A percentile compares a stretch with the other conserved stretches of the same genome.
These are phyloP conservation scores for Kluyveromyces sp. DNA, from an alignment of 1,139 yeast genomes.

Conservation along the genomic window DNA sequence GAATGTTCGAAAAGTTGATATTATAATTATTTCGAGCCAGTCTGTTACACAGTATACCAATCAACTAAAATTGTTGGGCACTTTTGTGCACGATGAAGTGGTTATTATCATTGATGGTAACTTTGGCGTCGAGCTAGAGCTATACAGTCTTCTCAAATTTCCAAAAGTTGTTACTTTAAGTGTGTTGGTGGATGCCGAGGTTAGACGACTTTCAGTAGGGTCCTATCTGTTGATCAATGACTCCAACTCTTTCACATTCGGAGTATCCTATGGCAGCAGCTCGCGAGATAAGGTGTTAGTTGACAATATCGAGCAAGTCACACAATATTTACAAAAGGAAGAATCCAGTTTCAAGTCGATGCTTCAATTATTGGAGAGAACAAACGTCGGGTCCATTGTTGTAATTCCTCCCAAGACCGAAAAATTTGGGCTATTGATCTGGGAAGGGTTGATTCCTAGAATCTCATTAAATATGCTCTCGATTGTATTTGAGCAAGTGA, in stretches of 20 bases:
- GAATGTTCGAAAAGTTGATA: constrained; percentile 18
- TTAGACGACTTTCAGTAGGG: constrained; percentile 26
- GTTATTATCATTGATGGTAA: constrained; percentile 22
- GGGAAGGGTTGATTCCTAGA: constrained; percentile 27
- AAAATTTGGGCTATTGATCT: constrained; percentile 22
- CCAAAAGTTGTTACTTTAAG: constrained; percentile 18
- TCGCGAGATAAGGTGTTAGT: constrained; percentile 7
- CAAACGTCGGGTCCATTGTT: constrained; percentile 13
- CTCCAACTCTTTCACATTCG: constrained; percentile 19
- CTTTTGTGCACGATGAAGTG: constrained; percentile 17
- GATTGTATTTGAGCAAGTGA: constrained; percentile 27
- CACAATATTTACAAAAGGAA: constrained; percentile 10
- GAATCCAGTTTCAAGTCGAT: constrained; percentile 15
- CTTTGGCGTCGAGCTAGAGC: constrained; percentile 28
- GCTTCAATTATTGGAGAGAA: constrained; percentile 17
- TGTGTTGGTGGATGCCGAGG: constrained; percentile 25
- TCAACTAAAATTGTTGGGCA: constrained; percentile 16
- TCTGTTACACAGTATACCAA: constrained; percentile 22
- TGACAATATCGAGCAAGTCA: constrained; percentile 12
- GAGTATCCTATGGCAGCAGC: constrained; percentile 17
- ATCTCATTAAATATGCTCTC: constrained; percentile 26
- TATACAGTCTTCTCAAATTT: constrained; percentile 8
- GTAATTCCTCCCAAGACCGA: constrained; percentile 9
- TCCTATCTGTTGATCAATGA: constrained; percentile 27
- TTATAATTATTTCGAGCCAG: constrained; percentile 22